Base-by-base conservation (phyloP, 768 basidiomycete genomes). In the Lentinula lateritia region DNA sequence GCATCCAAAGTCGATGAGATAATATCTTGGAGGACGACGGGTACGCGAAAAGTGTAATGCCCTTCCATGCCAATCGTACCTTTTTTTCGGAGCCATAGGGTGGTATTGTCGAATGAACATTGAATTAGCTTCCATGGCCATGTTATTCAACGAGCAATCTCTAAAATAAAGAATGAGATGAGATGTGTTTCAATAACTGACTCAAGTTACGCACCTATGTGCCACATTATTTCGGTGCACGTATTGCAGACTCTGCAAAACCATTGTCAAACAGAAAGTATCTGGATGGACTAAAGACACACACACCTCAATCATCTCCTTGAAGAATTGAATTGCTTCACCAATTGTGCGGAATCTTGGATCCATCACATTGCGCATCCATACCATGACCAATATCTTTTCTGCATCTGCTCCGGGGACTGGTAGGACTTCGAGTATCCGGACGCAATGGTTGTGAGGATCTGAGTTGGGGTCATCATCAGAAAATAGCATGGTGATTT, bases 1-100 rank as follows among this genome's bases (percentile, higher is more conserved):
- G 1, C 74, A 58, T 0, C 73, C 78, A 64, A 78, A 79, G 57
- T 78, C 76, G 6, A 75, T 76, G 55, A 76, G 68, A 48, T 75
- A 76, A 50, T 77, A 78, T 52, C 67, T 73, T 2, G 69, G 71
- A 1, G 71, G 73, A 5, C 66, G 63, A 38, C 71, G 67, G 0
- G 73, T 75, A 12, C 36, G 5, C 71, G 66, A 0, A n/a, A n/a
- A n/a, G n/a, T n/a, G 59, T 69, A 65, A 56, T 6, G 28, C 36
- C 48, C 63, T 16, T 46, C 36, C 39, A 8, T 18, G 53, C 59
- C 59, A 60, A 20, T 60, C 50, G n/a, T 52, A 60, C n/a, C 20
- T 52, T 9, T 45, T 28, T 10, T 23, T 18, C 6, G 16, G 50
- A 20, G 5, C 12, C 13, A 52, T 7, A 50, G 59, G 59, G 41